Conservation (phyloP, 176 grass and related monocot species). For the Phyllostachys edulis region DNA sequence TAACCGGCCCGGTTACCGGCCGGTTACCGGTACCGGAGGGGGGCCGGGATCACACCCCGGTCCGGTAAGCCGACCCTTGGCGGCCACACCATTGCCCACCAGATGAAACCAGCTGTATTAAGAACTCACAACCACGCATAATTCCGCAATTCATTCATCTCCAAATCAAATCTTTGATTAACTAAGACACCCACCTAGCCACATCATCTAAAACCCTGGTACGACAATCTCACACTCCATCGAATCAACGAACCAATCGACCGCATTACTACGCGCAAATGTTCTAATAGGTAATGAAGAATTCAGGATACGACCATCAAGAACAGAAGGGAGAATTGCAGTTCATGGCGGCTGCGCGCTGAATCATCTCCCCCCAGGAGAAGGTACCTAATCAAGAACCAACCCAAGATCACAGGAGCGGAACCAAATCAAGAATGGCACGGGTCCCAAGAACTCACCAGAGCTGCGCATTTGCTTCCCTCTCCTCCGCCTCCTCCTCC, state of each 20-base stretch:
- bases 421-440: slow-evolving; percentile 25
- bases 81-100: slow-evolving; percentile 19
- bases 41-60: too few species aligned
- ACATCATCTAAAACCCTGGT: slow-evolving; percentile 30
- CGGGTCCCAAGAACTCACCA: slow-evolving; percentile 54
- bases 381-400: slow-evolving; percentile 17
- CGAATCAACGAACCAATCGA: not conserved
- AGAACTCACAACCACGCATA: slow-evolving; percentile 11
- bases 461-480: slow-evolving; percentile 36
- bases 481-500: not conserved
- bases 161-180: slow-evolving; percentile 13
- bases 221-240: not conserved
- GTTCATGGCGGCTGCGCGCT: not conserved
- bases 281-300: not conserved
- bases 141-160: slow-evolving; percentile 36
- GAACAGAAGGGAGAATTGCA: slow-evolving; percentile 8
- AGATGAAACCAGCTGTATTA: not conserved
- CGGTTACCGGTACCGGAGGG: too few species aligned
- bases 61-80: too few species aligned
- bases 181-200: not conserved
- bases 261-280: not conserved
- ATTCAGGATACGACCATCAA: not conserved
- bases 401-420: slow-evolving; percentile 4
- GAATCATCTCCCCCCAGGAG: slow-evolving; percentile 10
- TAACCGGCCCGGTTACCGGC: too few species aligned